Base-by-base conservation (phyloP, 164 flowering plant genomes). In the Macadamia integrifolia region DNA sequence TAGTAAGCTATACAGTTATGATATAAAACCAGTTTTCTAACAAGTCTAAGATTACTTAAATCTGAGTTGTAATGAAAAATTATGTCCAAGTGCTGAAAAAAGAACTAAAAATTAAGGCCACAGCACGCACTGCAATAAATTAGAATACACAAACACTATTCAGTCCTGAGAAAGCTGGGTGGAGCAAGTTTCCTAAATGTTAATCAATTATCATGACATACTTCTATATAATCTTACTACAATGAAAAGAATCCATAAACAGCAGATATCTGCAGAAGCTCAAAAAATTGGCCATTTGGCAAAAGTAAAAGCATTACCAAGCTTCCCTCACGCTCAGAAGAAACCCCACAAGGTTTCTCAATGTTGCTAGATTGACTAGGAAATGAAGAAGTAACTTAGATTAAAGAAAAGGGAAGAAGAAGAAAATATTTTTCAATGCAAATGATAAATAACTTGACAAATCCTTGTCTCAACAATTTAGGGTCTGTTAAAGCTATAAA, bases 61-160 rank as follows among this genome's bases (percentile, higher is more conserved):
- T 23, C 23, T 23, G 0, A 23, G 23, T 23, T 23, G 23, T 23
- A 23, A 23, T 23, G 23, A 23, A 23, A 23, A 23, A n/a, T n/a
- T n/a, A n/a, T n/a, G n/a, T n/a, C n/a, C n/a, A n/a, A n/a, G n/a
- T n/a, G n/a, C n/a, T n/a, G 40, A 35, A 35, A 35, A 35, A 35
- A 2, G 40, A 35, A 35, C 5, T 35, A 5, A 35, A 35, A 2
- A 35, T 35, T 35, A 35, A 35, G 40, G 5, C 40, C 40, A 2
- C 40, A 35, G 40, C 40, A 80, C 49, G 99, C 91, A 77, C 97
- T 92, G 92, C 74, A 81, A 73, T 67, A 62, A 28, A 65, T n/a
- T 62, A 69, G 59, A 67, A 58, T 40, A 35, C 11, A 65, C 68
- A 9, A 48, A 18, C 31, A 68, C 62, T 57, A 71, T 28, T 49